Base-by-base conservation (phyloP, 768 basidiomycete genomes). In the Serendipita sp. region DNA sequence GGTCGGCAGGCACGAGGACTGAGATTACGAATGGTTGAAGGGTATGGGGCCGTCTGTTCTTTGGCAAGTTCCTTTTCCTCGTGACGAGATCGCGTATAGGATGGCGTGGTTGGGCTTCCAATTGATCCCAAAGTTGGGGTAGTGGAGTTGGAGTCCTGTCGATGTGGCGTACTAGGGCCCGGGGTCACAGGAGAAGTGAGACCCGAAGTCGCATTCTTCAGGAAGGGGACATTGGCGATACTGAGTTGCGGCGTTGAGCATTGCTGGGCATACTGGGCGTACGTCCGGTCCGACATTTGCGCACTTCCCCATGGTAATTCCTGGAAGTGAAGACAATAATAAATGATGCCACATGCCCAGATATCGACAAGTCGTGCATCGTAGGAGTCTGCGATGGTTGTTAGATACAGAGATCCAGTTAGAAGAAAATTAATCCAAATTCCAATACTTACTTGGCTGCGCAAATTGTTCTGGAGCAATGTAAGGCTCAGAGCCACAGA, bases 391-490 rank as follows among this genome's bases (percentile, higher is more conserved):
- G 63, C 64, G 45, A 62, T 66, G 45, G 58, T 56, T 62, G 64
- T 64, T 63, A 38, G 66, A 13, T 67, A 24, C 24, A 24, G 24
- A 24, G 24, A 65, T 56, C 65, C 35, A 65, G 64, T 69, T 64
- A 68, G 74, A 77, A 70, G 80, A 74, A 74, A 72, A 74, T 76
- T 74, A 72, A 74, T 67, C 69, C 68, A 67, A 67, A 68, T 70
- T 63, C 71, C 71, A 70, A 66, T 46, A 51, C 38, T 34, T 38
- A 45, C 13, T 16, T 5, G 34, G 44, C 34, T 87, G 85, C 69
- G 92, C 77, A 71, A 97, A 99, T 75, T 96, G 91, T 74, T 99
- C 95, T 34, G 96, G 96, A 7, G 95, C 95, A 71, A 99, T 99
- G 76, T 99, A 99, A 1, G 95, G 95, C 73, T 99, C 95, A 70